A percentile compares a stretch with the other conserved stretches of the same genome.
Conservation (phyloP, 1,284 basidiomycete genomes). For the Dichomitus squalens region DNA sequence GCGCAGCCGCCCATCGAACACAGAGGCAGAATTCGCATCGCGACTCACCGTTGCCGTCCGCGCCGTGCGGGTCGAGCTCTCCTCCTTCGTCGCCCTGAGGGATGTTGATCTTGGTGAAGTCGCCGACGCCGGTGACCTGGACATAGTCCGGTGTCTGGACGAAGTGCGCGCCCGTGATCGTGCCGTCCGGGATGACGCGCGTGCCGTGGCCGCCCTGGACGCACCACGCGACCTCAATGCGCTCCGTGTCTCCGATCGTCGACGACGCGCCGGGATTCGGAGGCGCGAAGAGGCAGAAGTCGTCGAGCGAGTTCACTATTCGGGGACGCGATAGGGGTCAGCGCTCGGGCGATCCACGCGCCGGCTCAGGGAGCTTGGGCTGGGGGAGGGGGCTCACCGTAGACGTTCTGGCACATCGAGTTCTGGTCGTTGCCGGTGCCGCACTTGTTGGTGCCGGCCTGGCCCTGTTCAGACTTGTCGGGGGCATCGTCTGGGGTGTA, state of each 20-base stretch:
- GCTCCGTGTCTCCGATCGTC: slow-evolving; percentile 61
- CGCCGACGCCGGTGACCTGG: slow-evolving; percentile 68
- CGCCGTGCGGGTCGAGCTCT: slow-evolving; percentile 64
- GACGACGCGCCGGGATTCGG: slow-evolving; percentile 55
- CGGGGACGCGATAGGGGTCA: slow-evolving; percentile 13
- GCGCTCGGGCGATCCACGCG: neutral
- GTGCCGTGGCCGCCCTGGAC: slow-evolving; percentile 66
- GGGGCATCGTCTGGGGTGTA: slow-evolving; percentile 48
- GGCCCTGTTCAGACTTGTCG: slow-evolving; percentile 57
- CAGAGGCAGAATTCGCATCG: neutral
- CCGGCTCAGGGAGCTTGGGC: neutral
- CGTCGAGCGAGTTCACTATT: slow-evolving; percentile 62
- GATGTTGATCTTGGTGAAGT: slow-evolving; percentile 69
- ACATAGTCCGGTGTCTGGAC: slow-evolving; percentile 70
- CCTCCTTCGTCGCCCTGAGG: slow-evolving; percentile 62
- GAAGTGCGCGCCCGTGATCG: slow-evolving; percentile 75
- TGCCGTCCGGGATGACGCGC: slow-evolving; percentile 75
- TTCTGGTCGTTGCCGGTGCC: slow-evolving; percentile 57
- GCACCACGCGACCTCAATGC: slow-evolving; percentile 73
- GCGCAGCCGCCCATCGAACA: no score
- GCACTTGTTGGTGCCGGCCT: slow-evolving; percentile 68
- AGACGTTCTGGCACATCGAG: slow-evolving; percentile 69
- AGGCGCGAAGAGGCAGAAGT: slow-evolving; percentile 63
- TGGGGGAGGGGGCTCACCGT: slow-evolving; percentile 43
- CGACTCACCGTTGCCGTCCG: slow-evolving; percentile 52